These are phyloP conservation scores for Plasmodium gallinaceum DNA, from an alignment of 169 alveolate species.

Conservation along the genomic window DNA sequence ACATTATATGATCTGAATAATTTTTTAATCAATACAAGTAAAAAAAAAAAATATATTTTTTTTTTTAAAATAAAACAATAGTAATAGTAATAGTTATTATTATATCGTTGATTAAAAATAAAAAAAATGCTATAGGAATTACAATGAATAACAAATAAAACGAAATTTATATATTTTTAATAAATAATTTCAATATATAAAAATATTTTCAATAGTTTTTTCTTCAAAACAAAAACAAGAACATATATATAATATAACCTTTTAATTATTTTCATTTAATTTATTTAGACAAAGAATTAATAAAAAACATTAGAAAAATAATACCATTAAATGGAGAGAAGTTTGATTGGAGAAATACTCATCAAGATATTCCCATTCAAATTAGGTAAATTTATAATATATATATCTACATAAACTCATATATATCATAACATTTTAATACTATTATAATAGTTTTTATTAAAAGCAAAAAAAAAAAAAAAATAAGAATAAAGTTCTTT, in stretches of 20 bases:
- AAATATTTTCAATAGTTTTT: background rate
- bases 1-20: slow-evolving; percentile 45
- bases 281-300: slow-evolving; percentile 30
- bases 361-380: slow-evolving; percentile 57
- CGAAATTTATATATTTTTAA: background rate
- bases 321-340: slow-evolving; percentile 71
- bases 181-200: background rate
- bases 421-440: background rate
- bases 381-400: slow-evolving; percentile 31
- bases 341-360: slow-evolving; percentile 64
- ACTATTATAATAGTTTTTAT: background rate
- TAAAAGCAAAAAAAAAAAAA: background rate
- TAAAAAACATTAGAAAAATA: slow-evolving; percentile 46
- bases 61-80: no score
- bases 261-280: background rate
- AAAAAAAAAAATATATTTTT: no score
- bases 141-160: background rate
- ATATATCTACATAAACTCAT: background rate
- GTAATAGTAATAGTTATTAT: no score
- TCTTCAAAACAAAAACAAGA: background rate
- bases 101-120: no score
- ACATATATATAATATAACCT: background rate
- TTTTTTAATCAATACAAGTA: slow-evolving; percentile 47
- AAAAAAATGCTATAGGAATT: no score
- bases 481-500: background rate